Percentiles rank a stretch among this genome's conserved stretches.
Conservation (phyloP, 768 basidiomycete species). For the Macrolepiota albuminosa region DNA sequence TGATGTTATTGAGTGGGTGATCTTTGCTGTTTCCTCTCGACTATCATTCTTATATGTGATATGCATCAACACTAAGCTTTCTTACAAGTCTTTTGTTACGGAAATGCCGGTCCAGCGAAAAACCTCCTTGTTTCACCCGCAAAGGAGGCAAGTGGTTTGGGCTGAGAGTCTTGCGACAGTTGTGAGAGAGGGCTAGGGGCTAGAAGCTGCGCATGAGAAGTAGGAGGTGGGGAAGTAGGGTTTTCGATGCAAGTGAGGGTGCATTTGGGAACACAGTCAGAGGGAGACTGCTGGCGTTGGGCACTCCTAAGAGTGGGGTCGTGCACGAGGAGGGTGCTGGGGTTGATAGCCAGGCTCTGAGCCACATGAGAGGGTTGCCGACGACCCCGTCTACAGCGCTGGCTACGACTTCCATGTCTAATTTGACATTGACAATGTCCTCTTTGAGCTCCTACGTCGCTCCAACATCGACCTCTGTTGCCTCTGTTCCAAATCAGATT, state of each 20-base stretch:
- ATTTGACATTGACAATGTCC: background rate
- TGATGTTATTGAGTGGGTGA: slow-evolving; percentile 80
- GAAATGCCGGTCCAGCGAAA: slow-evolving; percentile 56
- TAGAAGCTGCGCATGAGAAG: slow-evolving; percentile 74
- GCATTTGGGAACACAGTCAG: slow-evolving; percentile 15
- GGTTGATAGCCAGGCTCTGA: background rate
- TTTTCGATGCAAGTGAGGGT: slow-evolving; percentile 35
- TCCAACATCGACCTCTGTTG: background rate
- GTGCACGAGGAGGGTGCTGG: slow-evolving; percentile 4
- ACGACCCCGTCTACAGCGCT: background rate
- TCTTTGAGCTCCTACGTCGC: background rate
- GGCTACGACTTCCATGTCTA: background rate
- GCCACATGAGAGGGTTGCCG: no score
- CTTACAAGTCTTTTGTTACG: slow-evolving; percentile 71
- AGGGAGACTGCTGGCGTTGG: slow-evolving; percentile 15
- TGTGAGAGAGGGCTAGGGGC: slow-evolving; percentile 77
- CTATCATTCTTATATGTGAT: background rate
- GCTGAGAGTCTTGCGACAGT: slow-evolving; percentile 87
- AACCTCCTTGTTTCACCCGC: slow-evolving; percentile 51
- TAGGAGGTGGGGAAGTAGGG: slow-evolving; percentile 53
- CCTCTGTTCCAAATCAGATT: background rate
- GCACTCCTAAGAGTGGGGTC: background rate
- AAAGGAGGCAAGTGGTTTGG: slow-evolving; percentile 68
- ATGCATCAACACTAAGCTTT: slow-evolving; percentile 83
- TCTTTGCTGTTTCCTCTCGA: background rate